Evolutionary conservation across 148 eudicot genomes (phyloP).

Genomic region (Fagopyrum esculentum): DNA sequence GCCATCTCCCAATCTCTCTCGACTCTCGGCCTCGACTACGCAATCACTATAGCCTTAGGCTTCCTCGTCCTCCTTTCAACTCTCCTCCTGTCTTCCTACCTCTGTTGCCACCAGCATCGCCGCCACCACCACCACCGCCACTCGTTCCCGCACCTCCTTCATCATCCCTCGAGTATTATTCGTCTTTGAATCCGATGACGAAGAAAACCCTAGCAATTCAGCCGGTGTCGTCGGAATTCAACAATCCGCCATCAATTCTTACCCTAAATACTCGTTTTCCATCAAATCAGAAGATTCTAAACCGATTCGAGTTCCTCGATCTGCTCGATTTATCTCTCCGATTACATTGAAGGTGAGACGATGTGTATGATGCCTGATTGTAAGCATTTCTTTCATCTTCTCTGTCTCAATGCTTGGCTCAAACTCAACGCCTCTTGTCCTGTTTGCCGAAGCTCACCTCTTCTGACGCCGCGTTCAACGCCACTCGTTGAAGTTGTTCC

Average conservation of each 20-base stretch:
- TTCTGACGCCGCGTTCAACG: constrained; percentile 87
- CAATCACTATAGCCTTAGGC: constrained; percentile 68
- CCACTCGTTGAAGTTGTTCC: constrained; percentile 88
- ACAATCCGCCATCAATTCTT: constrained; percentile 60
- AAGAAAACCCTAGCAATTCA: constrained; percentile 17
- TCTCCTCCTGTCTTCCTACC: constrained; percentile 60
- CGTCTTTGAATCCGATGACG: constrained; percentile 57
- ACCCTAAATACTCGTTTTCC: constrained; percentile 55
- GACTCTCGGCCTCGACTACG: constrained; percentile 66
- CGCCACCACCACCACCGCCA: constrained; percentile 7
- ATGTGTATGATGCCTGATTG: constrained; percentile 89
- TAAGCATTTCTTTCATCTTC: constrained; percentile 59
- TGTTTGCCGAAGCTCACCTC: constrained; percentile 87
- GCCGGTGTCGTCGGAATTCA: constrained; percentile 55
- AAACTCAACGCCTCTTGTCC: constrained; percentile 79
- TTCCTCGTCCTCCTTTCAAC: constrained; percentile 74
- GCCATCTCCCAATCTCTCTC: constrained; percentile 22
- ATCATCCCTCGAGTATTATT: constrained; percentile 73
- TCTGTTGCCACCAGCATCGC: constrained; percentile 44
- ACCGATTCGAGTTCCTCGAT: constrained; percentile 20
- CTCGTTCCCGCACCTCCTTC: constrained; percentile 17
- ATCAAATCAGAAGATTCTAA: constrained; percentile 11
- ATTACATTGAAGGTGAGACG: constrained; percentile 70
- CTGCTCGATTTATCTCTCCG: constrained; percentile 80
- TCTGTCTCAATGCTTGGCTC: constrained; percentile 83